A percentile compares a stretch with the other conserved stretches of the same genome.
phyloP scores from a whole-genome alignment of 2,329 filamentous ascomycete genomes.

The Lasiodiplodia sp. region DNA sequence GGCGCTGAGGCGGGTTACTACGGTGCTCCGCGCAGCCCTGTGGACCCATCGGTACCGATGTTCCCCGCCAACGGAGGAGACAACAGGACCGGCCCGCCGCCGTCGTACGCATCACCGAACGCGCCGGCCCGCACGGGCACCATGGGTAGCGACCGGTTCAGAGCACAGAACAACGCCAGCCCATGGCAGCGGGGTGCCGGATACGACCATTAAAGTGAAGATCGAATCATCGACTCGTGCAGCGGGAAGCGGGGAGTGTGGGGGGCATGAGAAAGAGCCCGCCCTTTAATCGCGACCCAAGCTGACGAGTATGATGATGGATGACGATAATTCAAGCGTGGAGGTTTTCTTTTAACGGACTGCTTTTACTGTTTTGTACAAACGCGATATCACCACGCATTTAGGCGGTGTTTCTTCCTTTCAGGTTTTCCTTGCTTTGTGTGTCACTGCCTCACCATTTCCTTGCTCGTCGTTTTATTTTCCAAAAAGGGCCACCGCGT shows the following conservation, averaged over 20 bases:
- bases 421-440: slow-evolving; percentile 17
- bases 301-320: slow-evolving; percentile 24
- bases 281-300: background rate
- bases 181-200: slow-evolving; percentile 72
- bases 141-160: slow-evolving; percentile 45
- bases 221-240: slow-evolving; percentile 41
- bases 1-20: slow-evolving; percentile 45
- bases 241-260: slow-evolving; percentile 15
- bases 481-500: slow-evolving; percentile 6
- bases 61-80: slow-evolving; percentile 53
- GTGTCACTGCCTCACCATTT: slow-evolving; percentile 21
- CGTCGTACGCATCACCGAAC: slow-evolving; percentile 46
- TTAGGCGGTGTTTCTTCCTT: slow-evolving; percentile 26
- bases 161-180: slow-evolving; percentile 62
- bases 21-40: slow-evolving; percentile 56
- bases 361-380: slow-evolving; percentile 27
- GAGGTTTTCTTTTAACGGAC: slow-evolving; percentile 25
- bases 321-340: slow-evolving; percentile 28
- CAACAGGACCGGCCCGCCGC: slow-evolving; percentile 40
- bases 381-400: slow-evolving; percentile 30
- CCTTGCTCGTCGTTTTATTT: slow-evolving; percentile 10
- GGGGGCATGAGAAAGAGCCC: slow-evolving; percentile 4
- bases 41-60: slow-evolving; percentile 55
- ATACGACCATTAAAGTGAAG: slow-evolving; percentile 63
- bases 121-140: slow-evolving; percentile 42